Base-by-base conservation (phyloP, 1,284 basidiomycete species). In the Puccinia horiana region DNA sequence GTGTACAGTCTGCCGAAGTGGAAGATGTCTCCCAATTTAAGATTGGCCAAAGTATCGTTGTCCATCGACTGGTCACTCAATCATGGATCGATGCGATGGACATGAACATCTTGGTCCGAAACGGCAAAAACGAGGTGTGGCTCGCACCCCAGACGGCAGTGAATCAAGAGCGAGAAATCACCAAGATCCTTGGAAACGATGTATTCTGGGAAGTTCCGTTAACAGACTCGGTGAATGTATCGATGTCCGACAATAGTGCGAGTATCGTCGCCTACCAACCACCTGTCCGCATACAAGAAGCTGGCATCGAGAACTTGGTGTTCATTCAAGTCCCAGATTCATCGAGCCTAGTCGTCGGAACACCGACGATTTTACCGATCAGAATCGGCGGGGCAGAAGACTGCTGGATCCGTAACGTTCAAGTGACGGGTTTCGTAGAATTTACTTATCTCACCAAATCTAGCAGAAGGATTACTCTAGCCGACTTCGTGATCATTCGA, bases 121-220 rank as follows among this genome's bases (percentile, higher is more conserved):
- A 81, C 23, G 79, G 70, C 9, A 74, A 81, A 32, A n/a, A 18
- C 2, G 20, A 81, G 65, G 56, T 47, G 2, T 81, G 79, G 79
- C 37, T 81, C 29, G 67, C 79, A 29, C 54, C 67, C 1, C 56
- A 72, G 23, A 74, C 79, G 8, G 1, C n/a, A 73, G 79, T 81
- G 8, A 70, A 81, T 16, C 79, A 81, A 65, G 79, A 81, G 42
- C 67, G 79, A 44, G 79, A 81, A 49, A 81, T 81, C 23, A 74
- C 54, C 1, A 12, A 70, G 1, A 81, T 81, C 29, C n/a, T 35
- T 44, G 79, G 70, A 32, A 74, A 81, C 42, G 70, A 40, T 6
- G 49, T 81, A 6, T 18, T n/a, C 4, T 81, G 79, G 79, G 54
- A 70, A 61, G 37, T 81, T 23, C 79, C 79, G 63, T 35, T 81